These are phyloP conservation scores for Vaccinium myrtillus DNA, from an alignment of 148 eudicot genomes.

Conservation along the genomic window DNA sequence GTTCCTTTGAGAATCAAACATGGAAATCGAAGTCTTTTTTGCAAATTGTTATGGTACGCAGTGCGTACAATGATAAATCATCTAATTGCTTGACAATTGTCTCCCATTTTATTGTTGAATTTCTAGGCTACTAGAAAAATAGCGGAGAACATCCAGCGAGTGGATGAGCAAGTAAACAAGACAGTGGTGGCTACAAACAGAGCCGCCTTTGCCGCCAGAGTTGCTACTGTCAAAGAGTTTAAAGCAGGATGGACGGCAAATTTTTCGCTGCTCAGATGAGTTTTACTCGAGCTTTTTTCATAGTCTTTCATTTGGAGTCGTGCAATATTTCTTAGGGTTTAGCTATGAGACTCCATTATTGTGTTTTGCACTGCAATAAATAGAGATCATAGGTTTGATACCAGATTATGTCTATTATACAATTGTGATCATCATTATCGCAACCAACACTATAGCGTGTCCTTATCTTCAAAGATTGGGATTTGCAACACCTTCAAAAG, in stretches of 20 bases:
- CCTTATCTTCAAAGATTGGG: too few species aligned
- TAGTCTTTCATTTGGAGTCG: neutral
- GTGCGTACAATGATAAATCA: neutral
- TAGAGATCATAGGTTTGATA: conserved; percentile 28
- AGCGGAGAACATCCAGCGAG: conserved; percentile 60
- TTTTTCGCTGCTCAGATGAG: conserved; percentile 30
- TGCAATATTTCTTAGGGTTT: conserved; percentile 19
- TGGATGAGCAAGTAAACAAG: conserved; percentile 72
- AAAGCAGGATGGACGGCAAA: conserved; percentile 60
- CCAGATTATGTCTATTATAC: conserved; percentile 18
- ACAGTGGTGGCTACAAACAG: conserved; percentile 77
- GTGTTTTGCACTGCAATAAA: conserved; percentile 21
- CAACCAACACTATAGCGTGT: too few species aligned
- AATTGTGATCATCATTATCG: conserved; percentile 21
- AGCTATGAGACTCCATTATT: conserved; percentile 19
- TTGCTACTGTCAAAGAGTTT: conserved; percentile 93
- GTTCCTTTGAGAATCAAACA: too few species aligned
- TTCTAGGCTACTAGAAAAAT: conserved; percentile 72
- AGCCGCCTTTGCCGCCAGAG: conserved; percentile 93
- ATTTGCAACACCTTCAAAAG: too few species aligned
- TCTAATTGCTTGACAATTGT: too few species aligned
- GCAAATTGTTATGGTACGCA: too few species aligned
- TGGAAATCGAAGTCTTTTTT: too few species aligned
- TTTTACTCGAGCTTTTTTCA: neutral
- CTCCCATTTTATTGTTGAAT: neutral